phyloP scores from a whole-genome alignment of 345 rosid genomes.

The Firmiana major region DNA sequence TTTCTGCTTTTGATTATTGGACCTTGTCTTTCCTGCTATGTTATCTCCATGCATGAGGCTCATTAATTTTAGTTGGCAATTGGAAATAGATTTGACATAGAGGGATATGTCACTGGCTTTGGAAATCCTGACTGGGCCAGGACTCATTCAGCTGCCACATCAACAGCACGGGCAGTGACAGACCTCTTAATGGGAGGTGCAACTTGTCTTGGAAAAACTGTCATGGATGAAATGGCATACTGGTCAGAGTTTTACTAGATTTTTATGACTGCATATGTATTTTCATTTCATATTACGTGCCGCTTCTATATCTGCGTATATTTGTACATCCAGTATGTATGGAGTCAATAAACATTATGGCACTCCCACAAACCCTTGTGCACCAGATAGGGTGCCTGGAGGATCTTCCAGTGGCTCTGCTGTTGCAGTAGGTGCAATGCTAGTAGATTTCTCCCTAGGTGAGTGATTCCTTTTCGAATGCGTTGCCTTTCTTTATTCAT shows the following conservation, averaged over 20 bases:
- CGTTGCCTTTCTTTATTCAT: background rate
- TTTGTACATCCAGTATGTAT: conserved; percentile 44
- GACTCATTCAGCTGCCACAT: conserved; percentile 66
- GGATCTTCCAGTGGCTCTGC: conserved; percentile 99
- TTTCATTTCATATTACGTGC: background rate
- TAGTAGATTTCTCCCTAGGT: conserved; percentile 89
- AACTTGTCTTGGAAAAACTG: conserved; percentile 59
- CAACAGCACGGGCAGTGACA: conserved; percentile 67
- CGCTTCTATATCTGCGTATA: background rate
- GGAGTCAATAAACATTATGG: conserved; percentile 89
- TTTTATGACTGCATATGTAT: background rate
- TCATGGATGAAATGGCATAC: conserved; percentile 97
- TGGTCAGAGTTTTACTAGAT: conserved; percentile 35
- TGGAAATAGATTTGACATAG: conserved; percentile 65
- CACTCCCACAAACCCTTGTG: conserved; percentile 83
- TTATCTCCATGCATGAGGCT: background rate
- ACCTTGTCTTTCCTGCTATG: background rate
- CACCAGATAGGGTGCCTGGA: conserved; percentile 70
- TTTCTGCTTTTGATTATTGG: background rate
- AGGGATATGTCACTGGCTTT: conserved; percentile 77
- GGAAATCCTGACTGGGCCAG: conserved; percentile 94
- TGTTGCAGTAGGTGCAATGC: conserved; percentile 81
- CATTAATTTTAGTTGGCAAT: conserved; percentile 1
- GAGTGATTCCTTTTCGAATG: conserved; percentile 15
- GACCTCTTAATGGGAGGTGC: conserved; percentile 70